A percentile compares a stretch with the other conserved stretches of the same genome.
Evolutionary conservation across 345 rosid genomes (phyloP).

Genomic region (Eutrema yunnanense): DNA sequence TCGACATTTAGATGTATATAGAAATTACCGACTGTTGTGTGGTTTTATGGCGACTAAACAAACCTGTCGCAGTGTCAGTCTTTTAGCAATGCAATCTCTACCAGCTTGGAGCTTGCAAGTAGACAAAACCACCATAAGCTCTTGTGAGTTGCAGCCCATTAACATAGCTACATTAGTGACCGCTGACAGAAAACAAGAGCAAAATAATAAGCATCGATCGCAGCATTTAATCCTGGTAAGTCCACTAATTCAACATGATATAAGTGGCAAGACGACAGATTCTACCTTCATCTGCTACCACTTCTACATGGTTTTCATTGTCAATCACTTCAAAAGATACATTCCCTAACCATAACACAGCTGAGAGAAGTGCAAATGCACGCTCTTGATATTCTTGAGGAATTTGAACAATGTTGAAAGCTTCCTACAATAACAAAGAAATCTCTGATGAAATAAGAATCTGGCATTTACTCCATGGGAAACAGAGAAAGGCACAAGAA

Average conservation of each 20-base stretch:
- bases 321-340: constrained; percentile 60
- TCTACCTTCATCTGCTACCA: constrained; percentile 72
- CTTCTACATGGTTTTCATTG: constrained; percentile 78
- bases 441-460: not conserved
- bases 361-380: constrained; percentile 68
- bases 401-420: constrained; percentile 61
- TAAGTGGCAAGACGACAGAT: not conserved
- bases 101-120: constrained; percentile 64
- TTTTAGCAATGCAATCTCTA: constrained; percentile 60
- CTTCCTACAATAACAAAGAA: constrained; percentile 41
- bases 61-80: constrained; percentile 76
- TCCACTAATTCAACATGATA: not conserved
- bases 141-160: constrained; percentile 57
- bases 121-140: constrained; percentile 58
- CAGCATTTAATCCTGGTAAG: not conserved
- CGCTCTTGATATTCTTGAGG: constrained; percentile 66
- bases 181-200: constrained; percentile 43
- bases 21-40: not conserved
- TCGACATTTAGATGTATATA: not conserved
- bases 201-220: not conserved
- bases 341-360: constrained; percentile 87
- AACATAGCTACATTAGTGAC: constrained; percentile 56
- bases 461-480: not conserved
- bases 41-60: not conserved
- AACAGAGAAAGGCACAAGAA: not conserved